Conservation (phyloP, 1,284 basidiomycete genomes). For the Papiliotrema laurentii region DNA sequence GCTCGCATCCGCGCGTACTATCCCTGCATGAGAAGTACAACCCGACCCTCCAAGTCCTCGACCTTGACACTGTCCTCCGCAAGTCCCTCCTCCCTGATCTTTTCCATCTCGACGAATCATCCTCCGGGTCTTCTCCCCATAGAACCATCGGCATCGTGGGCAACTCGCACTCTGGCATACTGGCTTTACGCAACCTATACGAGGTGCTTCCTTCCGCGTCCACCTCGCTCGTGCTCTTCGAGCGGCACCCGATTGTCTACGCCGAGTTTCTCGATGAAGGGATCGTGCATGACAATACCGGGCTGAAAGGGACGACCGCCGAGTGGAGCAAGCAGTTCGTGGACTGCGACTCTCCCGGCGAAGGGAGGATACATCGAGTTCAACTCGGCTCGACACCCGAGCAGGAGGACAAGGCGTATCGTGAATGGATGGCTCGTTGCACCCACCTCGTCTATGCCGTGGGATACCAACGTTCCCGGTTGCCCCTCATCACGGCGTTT, state of each 20-base stretch:
- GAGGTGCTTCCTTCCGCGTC: constrained; percentile 5
- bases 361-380: constrained; percentile 9
- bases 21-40: constrained; percentile 18
- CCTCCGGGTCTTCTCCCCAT: background rate
- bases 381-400: constrained; percentile 4
- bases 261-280: constrained; percentile 24
- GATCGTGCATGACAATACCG: constrained; percentile 26
- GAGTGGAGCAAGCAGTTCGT: constrained; percentile 21
- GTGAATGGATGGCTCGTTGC: constrained; percentile 14
- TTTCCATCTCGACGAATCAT: background rate
- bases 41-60: constrained; percentile 20
- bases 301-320: constrained; percentile 23
- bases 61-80: constrained; percentile 19
- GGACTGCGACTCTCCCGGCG: constrained; percentile 2
- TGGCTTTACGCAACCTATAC: constrained; percentile 23
- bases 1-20: constrained; percentile 13
- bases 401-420: constrained; percentile 14
- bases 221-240: constrained; percentile 8
- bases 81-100: constrained; percentile 14
- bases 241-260: constrained; percentile 13
- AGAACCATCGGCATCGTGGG: constrained; percentile 19
- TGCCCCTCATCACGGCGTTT: constrained; percentile 1
- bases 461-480: constrained; percentile 13
- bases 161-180: constrained; percentile 25
- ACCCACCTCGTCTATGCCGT: constrained; percentile 26